Conservation (phyloP, 176 grass and related monocot species). For the Oryza glumipatula region DNA sequence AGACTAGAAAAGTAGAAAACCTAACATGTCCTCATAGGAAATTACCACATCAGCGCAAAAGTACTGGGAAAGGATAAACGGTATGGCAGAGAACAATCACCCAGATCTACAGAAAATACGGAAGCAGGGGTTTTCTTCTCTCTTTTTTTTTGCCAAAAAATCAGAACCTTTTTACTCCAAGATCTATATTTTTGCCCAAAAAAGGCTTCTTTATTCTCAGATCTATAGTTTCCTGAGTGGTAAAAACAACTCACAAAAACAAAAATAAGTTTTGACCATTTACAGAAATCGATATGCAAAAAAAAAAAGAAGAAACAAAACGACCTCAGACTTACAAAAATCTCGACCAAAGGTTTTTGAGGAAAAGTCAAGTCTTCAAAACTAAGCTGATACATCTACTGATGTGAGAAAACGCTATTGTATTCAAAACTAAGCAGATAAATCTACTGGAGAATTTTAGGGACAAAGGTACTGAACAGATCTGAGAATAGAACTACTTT, state of each 20-base stretch:
- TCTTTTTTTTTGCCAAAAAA: background rate
- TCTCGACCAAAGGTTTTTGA: background rate
- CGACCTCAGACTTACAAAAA: background rate
- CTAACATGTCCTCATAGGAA: background rate
- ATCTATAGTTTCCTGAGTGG: background rate
- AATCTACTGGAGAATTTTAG: background rate
- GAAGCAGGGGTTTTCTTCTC: background rate
- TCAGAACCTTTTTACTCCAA: background rate
- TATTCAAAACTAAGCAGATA: background rate
- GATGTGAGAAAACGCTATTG: background rate
- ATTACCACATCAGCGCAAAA: background rate
- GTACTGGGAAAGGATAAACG: background rate
- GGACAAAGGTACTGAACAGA: background rate
- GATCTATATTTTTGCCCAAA: background rate
- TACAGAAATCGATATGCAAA: background rate
- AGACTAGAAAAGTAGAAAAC: background rate
- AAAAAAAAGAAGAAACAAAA: background rate
- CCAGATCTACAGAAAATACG: conserved; percentile 15
- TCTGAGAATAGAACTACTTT: background rate
- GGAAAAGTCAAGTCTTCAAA: background rate
- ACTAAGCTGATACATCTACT: background rate
- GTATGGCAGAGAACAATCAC: conserved; percentile 11
- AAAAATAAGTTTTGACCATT: background rate
- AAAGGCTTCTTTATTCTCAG: background rate
- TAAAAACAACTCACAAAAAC: background rate